phyloP scores from a whole-genome alignment of 139 green algal genomes.

The Chlamydomonas schloesseri region DNA sequence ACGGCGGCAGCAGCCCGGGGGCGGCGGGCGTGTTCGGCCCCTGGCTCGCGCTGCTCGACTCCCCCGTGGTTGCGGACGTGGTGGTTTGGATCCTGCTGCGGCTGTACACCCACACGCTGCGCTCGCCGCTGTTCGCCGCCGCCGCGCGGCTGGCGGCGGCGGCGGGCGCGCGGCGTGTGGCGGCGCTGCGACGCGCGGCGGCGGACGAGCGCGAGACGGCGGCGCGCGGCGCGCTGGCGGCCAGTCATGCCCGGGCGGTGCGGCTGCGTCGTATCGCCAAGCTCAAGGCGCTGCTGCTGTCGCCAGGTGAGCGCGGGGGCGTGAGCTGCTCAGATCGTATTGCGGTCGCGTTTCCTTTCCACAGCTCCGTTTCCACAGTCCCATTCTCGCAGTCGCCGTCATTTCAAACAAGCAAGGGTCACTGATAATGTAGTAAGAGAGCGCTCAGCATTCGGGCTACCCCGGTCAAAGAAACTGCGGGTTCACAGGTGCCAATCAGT shows the following conservation, averaged over 20 bases:
- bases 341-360: neutral
- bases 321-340: neutral
- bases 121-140: slow-evolving; percentile 38
- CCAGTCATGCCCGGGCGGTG: slow-evolving; percentile 46
- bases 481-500: too few relatives aligned
- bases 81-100: slow-evolving; percentile 78
- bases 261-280: slow-evolving; percentile 61
- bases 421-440: too few relatives aligned
- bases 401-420: too few relatives aligned
- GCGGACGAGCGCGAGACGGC: slow-evolving; percentile 39
- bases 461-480: too few relatives aligned
- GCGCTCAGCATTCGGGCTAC: too few relatives aligned
- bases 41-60: slow-evolving; percentile 44
- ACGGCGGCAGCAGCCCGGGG: neutral
- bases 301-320: neutral
- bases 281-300: slow-evolving; percentile 66
- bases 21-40: neutral
- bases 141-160: slow-evolving; percentile 14
- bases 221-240: slow-evolving; percentile 51
- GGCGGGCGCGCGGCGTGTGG: neutral
- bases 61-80: slow-evolving; percentile 65
- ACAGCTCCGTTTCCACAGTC: too few relatives aligned
- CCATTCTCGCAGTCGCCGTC: too few relatives aligned
- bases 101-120: slow-evolving; percentile 61
- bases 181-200: slow-evolving; percentile 8